Conservation (phyloP, 208 protist species). For the Leishmania gerbilli region DNA sequence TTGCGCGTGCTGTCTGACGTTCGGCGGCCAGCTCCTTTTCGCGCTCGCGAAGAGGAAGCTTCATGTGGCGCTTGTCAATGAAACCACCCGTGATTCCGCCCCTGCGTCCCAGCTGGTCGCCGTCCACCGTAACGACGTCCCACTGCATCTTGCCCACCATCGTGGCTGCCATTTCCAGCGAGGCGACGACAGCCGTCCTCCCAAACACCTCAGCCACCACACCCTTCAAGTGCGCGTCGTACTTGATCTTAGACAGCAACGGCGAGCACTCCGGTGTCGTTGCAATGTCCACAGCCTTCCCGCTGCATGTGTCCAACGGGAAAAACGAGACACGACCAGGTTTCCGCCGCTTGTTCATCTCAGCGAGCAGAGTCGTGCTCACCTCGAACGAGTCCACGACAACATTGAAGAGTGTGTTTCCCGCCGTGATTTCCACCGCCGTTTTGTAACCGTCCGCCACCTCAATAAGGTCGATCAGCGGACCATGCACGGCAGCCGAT, state of each 20-base stretch:
- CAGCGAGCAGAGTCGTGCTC: constrained; percentile 87
- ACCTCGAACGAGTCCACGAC: constrained; percentile 97
- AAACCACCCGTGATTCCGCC: constrained; percentile 97
- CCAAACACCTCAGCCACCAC: constrained; percentile 96
- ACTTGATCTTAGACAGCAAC: constrained; percentile 83
- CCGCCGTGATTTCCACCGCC: constrained; percentile 95
- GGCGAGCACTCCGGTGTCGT: constrained; percentile 64
- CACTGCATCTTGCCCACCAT: constrained; percentile 74
- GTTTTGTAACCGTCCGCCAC: constrained; percentile 87
- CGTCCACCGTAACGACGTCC: constrained; percentile 96
- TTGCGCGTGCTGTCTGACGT: constrained; percentile 31
- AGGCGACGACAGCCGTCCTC: constrained; percentile 86
- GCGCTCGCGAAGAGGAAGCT: constrained; percentile 61
- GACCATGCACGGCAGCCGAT: constrained; percentile 90
- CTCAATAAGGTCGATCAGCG: constrained; percentile 96
- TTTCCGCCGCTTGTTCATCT: constrained; percentile 90
- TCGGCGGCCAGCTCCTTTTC: constrained; percentile 42
- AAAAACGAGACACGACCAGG: constrained; percentile 97
- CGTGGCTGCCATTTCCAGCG: constrained; percentile 81
- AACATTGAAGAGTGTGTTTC: constrained; percentile 96
- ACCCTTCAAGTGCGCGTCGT: constrained; percentile 67
- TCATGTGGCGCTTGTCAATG: constrained; percentile 84
- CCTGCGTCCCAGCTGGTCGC: constrained; percentile 83
- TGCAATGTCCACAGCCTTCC: constrained; percentile 40
- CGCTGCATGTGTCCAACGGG: constrained; percentile 94